Evolutionary conservation across 768 basidiomycete species (phyloP), one percentile per base, ranked within the genome.

Genomic region (Strobilomyces echinocephalus): DNA sequence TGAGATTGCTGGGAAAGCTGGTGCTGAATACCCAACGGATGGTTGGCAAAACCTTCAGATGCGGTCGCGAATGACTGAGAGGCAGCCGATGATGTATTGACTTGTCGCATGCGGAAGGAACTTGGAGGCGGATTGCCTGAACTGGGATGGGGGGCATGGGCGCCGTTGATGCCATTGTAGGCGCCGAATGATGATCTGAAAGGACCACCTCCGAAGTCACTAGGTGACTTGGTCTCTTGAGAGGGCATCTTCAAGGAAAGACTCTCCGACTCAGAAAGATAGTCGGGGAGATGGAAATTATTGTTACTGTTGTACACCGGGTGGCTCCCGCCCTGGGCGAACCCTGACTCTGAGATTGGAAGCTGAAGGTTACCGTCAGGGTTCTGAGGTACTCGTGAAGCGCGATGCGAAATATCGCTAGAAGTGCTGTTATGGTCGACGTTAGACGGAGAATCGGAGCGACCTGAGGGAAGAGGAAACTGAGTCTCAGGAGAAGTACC

Each of bases 381-480:
- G 40, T 54, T 58, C 49, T 66, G 72, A 16, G 46, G 41, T 47
- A 58, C 41, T 53, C 69, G 61, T 50, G 63, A 63, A 51, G 67
- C 51, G 39, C 62, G 66, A 59, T 60, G 57, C 5, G 60, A 53
- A 49, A 70, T 58, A 28, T 69, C 69, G 54, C 67, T 69, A 52
- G 67, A 66, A 64, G 68, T 67, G 62, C 49, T 60, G 60, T 69
- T 68, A 57, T 68, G 66, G 55, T 61, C 62, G 66, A 72, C 65
- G 62, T 76, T 74, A 57, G 71, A 60, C 21, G 78, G 74, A 9
- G 83, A 81, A 59, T 82, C 81, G 34, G 82, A 70, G 55, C 76
- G 79, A 45, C 79, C 77, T 58, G 75, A 63, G 24, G 66, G 60
- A 43, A 77, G 64, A 59, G 79, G 82, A 65, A 76, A 85, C 54